These are phyloP conservation scores for Aspergillus fijiensis DNA, from an alignment of 2,329 filamentous ascomycete species.

Conservation along the genomic window DNA sequence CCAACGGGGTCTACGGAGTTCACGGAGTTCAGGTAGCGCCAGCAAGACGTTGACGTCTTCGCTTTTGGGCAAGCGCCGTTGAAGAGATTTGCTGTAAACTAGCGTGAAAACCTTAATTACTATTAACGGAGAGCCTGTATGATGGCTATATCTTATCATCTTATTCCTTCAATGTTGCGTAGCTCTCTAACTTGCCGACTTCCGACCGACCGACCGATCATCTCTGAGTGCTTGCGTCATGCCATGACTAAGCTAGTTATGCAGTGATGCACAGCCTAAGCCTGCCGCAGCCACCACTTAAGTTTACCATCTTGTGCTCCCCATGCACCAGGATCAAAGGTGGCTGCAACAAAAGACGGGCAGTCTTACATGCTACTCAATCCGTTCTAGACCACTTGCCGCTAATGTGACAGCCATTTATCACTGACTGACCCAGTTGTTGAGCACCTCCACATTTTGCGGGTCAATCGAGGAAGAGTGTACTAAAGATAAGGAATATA, in stretches of 20 bases:
- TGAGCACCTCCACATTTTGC: no score
- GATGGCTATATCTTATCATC: background rate
- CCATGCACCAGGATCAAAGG: no score
- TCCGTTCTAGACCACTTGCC: no score
- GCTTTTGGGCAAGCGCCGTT: conserved; percentile 32
- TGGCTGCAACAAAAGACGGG: no score
- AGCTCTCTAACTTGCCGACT: background rate
- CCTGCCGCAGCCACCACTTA: no score
- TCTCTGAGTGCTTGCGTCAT: no score
- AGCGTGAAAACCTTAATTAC: conserved; percentile 5
- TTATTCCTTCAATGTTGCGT: background rate
- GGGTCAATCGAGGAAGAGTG: no score
- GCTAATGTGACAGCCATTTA: no score
- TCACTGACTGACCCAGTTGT: no score
- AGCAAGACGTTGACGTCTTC: conserved; percentile 32
- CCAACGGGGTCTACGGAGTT: conserved; percentile 40
- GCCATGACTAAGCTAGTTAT: background rate
- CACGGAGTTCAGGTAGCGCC: conserved; percentile 35
- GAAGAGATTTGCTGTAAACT: conserved; percentile 26
- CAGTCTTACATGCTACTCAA: no score
- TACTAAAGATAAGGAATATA: no score
- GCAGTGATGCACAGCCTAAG: background rate
- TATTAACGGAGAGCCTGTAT: background rate
- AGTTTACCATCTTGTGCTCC: no score
- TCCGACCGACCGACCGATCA: background rate